Evolutionary conservation across 306 rosid genomes (phyloP), one percentile per base, ranked within the genome.

Genomic region (Lagenaria siceraria): DNA sequence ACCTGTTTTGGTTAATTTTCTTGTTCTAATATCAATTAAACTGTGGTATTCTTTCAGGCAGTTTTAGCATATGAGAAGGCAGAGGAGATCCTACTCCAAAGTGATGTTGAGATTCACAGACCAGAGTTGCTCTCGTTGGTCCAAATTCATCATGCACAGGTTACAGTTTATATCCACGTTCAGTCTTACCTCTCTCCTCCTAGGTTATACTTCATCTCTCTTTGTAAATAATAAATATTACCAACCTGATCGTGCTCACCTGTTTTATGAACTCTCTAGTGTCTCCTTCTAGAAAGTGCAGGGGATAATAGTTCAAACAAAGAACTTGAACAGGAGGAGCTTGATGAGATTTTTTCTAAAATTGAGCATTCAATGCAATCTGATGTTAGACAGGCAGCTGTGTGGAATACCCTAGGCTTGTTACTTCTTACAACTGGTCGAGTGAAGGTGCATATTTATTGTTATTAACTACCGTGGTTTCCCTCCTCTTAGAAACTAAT

Each of bases 131-230:
- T 95, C 83, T 87, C 97, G 42, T 81, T 92, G 42, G 90, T 95
- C 80, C 98, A 95, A 79, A 88, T 86, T 86, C 98, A 95, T 83
- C 98, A 95, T 83, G 98, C 96, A 58, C 98, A 95, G 98, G 98
- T 95, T 56, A 55, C 78, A 40, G 56, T 82, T 82, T 79, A 53
- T 46, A 17, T 46, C 19, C 9, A 13, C 15, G 12, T 52, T 51
- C 27, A 18, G 8, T 51, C 68, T 27, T 60, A 36, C 72, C 13
- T 53, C 38, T 55, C 69, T 56, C 55, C 4, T 33, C 25, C 22
- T 76, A 46, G 18, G 13, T 31, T 19, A 33, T 73, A 49, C 55
- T 29, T 73, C 10, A 35, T 48, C 53, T 24, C 31, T 59, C 25
- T 13, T 2, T 7, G 59, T 56, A 79, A 72, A 68, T 52, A 27